These are phyloP conservation scores for Pseudogymnoascus sp. DNA, from an alignment of 2,329 filamentous ascomycete genomes.

Conservation along the genomic window DNA sequence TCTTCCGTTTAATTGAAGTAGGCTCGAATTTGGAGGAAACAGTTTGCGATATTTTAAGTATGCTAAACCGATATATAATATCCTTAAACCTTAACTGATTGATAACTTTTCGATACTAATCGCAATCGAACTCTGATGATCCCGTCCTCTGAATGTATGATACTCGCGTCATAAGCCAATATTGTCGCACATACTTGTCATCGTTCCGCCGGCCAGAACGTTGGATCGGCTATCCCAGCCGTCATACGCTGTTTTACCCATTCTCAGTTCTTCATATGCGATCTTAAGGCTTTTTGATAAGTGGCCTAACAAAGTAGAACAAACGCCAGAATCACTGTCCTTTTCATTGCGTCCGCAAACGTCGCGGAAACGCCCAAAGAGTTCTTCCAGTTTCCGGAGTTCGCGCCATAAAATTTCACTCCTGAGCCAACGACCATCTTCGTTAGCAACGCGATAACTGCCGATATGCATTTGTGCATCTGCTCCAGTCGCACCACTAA, in stretches of 20 bases:
- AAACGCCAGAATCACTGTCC: conserved; percentile 31
- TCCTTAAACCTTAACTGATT: not conserved
- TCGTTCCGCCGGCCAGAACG: not conserved
- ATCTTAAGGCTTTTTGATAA: conserved; percentile 37
- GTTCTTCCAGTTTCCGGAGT: conserved; percentile 40
- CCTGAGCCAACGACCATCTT: conserved; percentile 41
- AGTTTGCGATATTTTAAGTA: not conserved
- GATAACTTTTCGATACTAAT: not conserved
- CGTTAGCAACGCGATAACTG: conserved; percentile 38
- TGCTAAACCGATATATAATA: not conserved
- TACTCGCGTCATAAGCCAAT: not conserved
- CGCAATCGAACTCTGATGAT: not conserved
- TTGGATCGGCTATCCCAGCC: not conserved
- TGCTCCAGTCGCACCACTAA: conserved; percentile 24
- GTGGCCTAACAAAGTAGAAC: conserved; percentile 39
- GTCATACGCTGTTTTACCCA: conserved; percentile 12
- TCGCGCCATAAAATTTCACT: conserved; percentile 43
- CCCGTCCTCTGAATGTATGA: not conserved
- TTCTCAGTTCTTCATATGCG: conserved; percentile 33
- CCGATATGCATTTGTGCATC: conserved; percentile 27
- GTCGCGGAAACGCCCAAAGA: conserved; percentile 39
- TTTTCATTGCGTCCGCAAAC: conserved; percentile 25
- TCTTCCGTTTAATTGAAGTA: not conserved
- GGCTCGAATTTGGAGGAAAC: not conserved
- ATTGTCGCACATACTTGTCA: not conserved